Evolutionary conservation across 1,139 yeast species (phyloP), one percentile per base, ranked within the genome.

Genomic region (Geotrichum cucujoidarum): DNA sequence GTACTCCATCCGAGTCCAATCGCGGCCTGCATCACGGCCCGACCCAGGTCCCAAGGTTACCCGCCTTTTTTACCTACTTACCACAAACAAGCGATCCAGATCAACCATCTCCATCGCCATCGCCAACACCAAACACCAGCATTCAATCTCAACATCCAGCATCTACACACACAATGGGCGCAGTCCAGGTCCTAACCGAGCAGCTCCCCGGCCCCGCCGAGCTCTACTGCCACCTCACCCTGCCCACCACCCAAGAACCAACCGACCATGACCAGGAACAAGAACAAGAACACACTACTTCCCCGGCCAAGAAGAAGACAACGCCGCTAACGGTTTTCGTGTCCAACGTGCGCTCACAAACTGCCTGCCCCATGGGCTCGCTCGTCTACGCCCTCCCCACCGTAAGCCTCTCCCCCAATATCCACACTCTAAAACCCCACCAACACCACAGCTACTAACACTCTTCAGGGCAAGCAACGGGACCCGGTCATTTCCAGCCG

Each of bases 381-480:
- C 18, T 49, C 6, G 49, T 49, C 21, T 49, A 49, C 30, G 40
- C 52, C 10, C 34, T 47, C 5, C 50, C 50, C 20, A 45, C 49
- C 16, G 49, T 40, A 35, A 45, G 45, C 35, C 4, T 3, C 16
- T 6, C 27, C 27, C 8, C 27, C 27, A 24, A 24, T 24, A 10
- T 6, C 27, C 27, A 6, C 27, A 24, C 17, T 6, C 25, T 4
- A 4, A n/a, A 29, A 29, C 4, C 42, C 29, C 27, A 24, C 27
- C 27, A 24, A 6, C 27, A 24, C 27, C 27, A 24, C 27, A 6
- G 10, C 27, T 10, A 24, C 27, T 10, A 24, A 6, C 27, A 24
- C 27, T 10, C 27, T 10, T 6, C 10, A 44, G 48, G 43, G 43
- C 3, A 31, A 31, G 8, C 34, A 35, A 29, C 13, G 16, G 33